Percentiles rank a stretch among this genome's conserved stretches.
Conservation (phyloP, 1,284 basidiomycete species). For the Sporisorium sorghi region DNA sequence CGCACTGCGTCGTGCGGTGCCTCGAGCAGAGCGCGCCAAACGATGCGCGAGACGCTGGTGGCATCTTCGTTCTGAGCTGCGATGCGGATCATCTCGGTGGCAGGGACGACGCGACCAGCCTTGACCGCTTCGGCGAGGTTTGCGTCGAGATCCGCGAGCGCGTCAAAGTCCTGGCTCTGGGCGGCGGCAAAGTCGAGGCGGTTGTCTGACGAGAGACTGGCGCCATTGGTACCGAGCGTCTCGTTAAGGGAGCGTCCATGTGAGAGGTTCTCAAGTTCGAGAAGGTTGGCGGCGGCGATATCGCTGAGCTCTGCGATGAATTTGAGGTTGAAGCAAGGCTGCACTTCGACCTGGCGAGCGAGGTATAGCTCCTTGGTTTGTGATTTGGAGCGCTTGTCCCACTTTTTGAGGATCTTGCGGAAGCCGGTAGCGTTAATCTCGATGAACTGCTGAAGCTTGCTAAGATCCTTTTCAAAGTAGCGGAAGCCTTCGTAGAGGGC, state of each 20-base stretch:
- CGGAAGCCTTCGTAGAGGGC: slow-evolving; percentile 94
- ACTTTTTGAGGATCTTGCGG: slow-evolving; percentile 98
- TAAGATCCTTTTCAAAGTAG: slow-evolving; percentile 92
- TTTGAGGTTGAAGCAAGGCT: slow-evolving; percentile 84
- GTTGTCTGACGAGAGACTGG: slow-evolving; percentile 57
- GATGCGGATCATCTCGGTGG: slow-evolving; percentile 58
- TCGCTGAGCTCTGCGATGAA: slow-evolving; percentile 96
- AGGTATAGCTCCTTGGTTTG: slow-evolving; percentile 96
- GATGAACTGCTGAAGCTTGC: slow-evolving; percentile 94
- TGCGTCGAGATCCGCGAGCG: slow-evolving; percentile 63
- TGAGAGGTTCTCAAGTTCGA: slow-evolving; percentile 83
- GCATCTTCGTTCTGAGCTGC: slow-evolving; percentile 57
- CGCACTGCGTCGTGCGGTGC: slow-evolving; percentile 53
- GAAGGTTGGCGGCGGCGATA: slow-evolving; percentile 89
- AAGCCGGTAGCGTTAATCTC: slow-evolving; percentile 98
- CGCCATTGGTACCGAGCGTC: slow-evolving; percentile 23
- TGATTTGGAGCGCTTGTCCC: slow-evolving; percentile 95
- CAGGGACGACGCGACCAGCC: slow-evolving; percentile 49
- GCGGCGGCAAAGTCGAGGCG: slow-evolving; percentile 66
- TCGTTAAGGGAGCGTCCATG: slow-evolving; percentile 52
- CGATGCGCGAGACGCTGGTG: slow-evolving; percentile 61
- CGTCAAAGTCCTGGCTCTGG: slow-evolving; percentile 55
- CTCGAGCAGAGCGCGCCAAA: slow-evolving; percentile 66
- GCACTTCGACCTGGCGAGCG: slow-evolving; percentile 95
- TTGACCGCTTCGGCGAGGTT: slow-evolving; percentile 59